Base-by-base conservation (phyloP, 2,329 filamentous ascomycete species). In the Anisogramma anomala region DNA sequence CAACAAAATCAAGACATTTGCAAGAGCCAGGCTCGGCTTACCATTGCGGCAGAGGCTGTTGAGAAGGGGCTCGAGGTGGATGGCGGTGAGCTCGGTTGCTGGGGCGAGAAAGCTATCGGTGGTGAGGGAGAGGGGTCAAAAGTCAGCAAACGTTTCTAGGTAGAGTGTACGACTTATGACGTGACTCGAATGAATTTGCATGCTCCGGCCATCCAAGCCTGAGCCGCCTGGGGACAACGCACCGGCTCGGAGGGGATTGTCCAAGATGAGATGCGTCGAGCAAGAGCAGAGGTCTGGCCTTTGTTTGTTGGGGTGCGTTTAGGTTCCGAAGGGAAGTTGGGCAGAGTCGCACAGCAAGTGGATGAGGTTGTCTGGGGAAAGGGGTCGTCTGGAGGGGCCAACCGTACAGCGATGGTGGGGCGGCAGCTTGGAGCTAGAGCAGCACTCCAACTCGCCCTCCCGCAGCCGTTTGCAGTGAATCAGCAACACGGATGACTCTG, bases 51-150 rank as follows among this genome's bases (percentile, higher is more conserved):
- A 26, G 37, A 35, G 27, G 13, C 23, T 32, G 25, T 35, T 25
- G 35, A 34, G 33, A 35, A 32, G 27, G 27, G 37, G 34, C 31
- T 41, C 23, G 36, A 33, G 28, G 17, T 39, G 38, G 36, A 27
- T 43, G 30, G 34, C 23, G 33, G 28, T 31, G 25, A 30, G 33
- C 27, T 30, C 23, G 44, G 37, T 41, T 35, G 41, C 31, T 33
- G 33, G 30, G 18, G 28, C 13, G 42, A 39, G 20, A 26, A 31
- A 46, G 41, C 44, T 46, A 41, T 46, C n/a, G 36, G 32, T 18
- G 44, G 44, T 46, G 44, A 46, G 44, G 44, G 44, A 41, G 43
- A 36, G 17, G 34, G 23, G 44, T 46, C 44, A 46, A 41, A 36
- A 41, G 27, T 5, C 6, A 37, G 36, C 19, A 26, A 34, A 8